A percentile compares a stretch with the other conserved stretches of the same genome.
Conservation (phyloP, 306 rosid genomes). For the Hippophae rhamnoides region DNA sequence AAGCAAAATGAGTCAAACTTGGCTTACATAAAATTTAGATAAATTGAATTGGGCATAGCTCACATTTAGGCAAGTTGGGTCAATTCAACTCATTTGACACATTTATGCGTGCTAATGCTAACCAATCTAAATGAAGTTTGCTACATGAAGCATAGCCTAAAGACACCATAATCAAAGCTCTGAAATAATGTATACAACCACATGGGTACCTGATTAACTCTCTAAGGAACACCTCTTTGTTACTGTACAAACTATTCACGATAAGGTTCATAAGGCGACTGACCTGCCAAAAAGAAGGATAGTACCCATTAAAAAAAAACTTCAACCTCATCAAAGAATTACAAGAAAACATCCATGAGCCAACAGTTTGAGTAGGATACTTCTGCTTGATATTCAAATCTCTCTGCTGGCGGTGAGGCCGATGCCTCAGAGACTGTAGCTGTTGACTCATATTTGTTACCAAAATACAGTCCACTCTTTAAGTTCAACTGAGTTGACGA, state of each 20-base stretch:
- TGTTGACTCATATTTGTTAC: slow-evolving; percentile 65
- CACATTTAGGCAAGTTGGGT: no score
- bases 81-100: no score
- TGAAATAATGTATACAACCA: not conserved
- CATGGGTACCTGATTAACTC: slow-evolving; percentile 76
- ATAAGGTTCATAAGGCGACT: slow-evolving; percentile 98
- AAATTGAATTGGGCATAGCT: no score
- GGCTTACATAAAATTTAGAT: no score
- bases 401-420: slow-evolving; percentile 45
- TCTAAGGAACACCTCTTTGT: slow-evolving; percentile 93
- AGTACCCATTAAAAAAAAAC: not conserved
- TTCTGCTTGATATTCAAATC: slow-evolving; percentile 90
- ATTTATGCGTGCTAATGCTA: no score
- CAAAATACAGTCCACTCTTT: slow-evolving; percentile 26
- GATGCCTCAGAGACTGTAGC: slow-evolving; percentile 69
- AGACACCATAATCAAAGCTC: not conserved
- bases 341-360: not conserved
- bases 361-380: slow-evolving; percentile 23
- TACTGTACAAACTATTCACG: slow-evolving; percentile 90
- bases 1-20: no score
- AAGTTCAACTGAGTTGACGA: slow-evolving; percentile 20
- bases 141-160: no score
- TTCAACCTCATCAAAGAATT: slow-evolving; percentile 2
- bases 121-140: no score
- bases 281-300: slow-evolving; percentile 42